Evolutionary conservation across 108 stramenopile species (phyloP), one percentile per base, ranked within the genome.

Genomic region (Asterionellopsis glacialis): DNA sequence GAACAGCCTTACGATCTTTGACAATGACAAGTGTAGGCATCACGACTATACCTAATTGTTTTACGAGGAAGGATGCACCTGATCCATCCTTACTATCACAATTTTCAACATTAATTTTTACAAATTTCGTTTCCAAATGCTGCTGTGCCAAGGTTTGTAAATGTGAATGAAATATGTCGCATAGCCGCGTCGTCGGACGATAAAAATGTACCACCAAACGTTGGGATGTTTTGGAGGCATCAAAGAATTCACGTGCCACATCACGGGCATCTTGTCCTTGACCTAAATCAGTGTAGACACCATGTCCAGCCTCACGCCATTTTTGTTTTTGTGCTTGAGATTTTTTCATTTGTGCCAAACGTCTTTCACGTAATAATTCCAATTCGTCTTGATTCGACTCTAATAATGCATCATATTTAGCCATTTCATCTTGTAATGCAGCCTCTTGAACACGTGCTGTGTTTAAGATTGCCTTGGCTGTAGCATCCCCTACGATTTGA

Each of bases 1-100:
- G 98, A 47, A 82, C 64, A 9, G 94, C 95, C 71, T 96, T 88
- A 0, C 97, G 90, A 49, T 96, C 81, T 66, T 92, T 88, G 45
- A 98, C 84, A 39, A 97, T 68, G 14, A 98, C 82, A 1, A 99
- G 72, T 18, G 98, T 97, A 4, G 98, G 98, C 95, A 99, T 95
- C 40, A 97, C 84, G 28, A 90, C 75, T 66, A 99, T 79, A 0
- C 93, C 94, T 41, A 99, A 66, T 59, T 85, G 81, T 61, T 99
- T 97, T 48, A 96, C 95, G 25, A 99, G 64, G 67, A 85, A 99
- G 45, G 81, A 84, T 16, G 87, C 87, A 22, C 84, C 86, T 4
- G 61, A 57, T 11, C 86, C 85, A 51, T 59, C 69, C 41, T 72
- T 73, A 13, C 72, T 64, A 47, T 97, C 96, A 50, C 89, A 92